phyloP scores from a whole-genome alignment of 495 filamentous ascomycete genomes.

The Hypomontagnella monticulosa region DNA sequence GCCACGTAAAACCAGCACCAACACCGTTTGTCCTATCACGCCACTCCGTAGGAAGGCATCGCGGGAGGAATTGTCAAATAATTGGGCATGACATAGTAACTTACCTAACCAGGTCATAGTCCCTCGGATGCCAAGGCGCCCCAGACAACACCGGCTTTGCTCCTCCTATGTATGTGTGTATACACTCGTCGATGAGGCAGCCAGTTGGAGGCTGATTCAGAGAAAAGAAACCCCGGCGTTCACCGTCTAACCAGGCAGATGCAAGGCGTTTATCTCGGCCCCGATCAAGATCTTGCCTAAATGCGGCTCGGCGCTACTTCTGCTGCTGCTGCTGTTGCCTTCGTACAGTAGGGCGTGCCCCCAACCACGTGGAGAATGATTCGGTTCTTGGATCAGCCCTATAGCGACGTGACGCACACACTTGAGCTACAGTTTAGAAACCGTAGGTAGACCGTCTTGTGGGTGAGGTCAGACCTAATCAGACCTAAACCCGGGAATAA shows the following conservation, averaged over 20 bases:
- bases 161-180: constrained; percentile 20
- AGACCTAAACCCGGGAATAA: constrained; percentile 28
- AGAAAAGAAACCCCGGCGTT: constrained; percentile 1
- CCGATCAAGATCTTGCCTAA: constrained; percentile 18
- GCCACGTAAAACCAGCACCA: neutral
- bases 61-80: constrained; percentile 5
- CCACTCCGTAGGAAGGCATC: constrained; percentile 6
- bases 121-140: constrained; percentile 12
- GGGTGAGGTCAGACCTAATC: constrained; percentile 23
- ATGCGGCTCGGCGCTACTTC: neutral
- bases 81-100: constrained; percentile 15
- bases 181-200: constrained; percentile 25
- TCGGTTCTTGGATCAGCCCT: constrained; percentile 32
- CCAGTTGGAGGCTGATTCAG: constrained; percentile 4
- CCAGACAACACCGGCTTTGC: constrained; percentile 7
- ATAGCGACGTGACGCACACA: constrained; percentile 25
- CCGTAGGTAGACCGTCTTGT: constrained; percentile 18
- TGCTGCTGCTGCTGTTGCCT: no score
- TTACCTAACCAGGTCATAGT: constrained; percentile 41
- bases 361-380: constrained; percentile 31
- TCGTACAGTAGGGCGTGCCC: constrained; percentile 7
- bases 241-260: constrained; percentile 7
- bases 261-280: constrained; percentile 9
- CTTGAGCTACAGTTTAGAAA: constrained; percentile 27
- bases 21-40: constrained; percentile 18